Conservation (phyloP, 139 green algal species). For the Chlamydomonas schloesseri region DNA sequence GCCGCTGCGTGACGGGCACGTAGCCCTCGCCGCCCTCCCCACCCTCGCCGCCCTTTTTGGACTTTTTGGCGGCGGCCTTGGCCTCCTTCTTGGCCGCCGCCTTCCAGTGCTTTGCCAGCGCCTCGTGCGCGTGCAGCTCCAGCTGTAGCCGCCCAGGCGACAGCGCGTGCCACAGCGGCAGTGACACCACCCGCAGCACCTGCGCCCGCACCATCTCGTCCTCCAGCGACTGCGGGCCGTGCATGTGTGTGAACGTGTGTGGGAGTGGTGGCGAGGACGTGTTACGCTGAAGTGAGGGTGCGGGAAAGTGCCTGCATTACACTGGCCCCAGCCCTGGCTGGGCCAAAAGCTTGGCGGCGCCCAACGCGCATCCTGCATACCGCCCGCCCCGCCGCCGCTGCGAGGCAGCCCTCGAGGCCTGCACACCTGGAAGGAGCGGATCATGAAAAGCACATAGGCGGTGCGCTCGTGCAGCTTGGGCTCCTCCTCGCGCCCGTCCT, state of each 20-base stretch:
- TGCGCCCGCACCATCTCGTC: slow-evolving; percentile 82
- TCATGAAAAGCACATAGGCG: slow-evolving; percentile 88
- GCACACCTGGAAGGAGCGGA: slow-evolving; percentile 87
- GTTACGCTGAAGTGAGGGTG: too few species aligned
- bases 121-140: slow-evolving; percentile 81
- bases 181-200: slow-evolving; percentile 84
- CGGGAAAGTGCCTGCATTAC: too few species aligned
- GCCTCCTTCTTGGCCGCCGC: slow-evolving; percentile 87
- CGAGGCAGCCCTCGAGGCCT: too few species aligned
- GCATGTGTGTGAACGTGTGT: too few species aligned
- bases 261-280: too few species aligned
- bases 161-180: slow-evolving; percentile 92
- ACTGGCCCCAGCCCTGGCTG: too few species aligned
- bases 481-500: slow-evolving; percentile 41
- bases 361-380: too few species aligned
- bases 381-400: too few species aligned
- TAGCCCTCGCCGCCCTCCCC: slow-evolving; percentile 35
- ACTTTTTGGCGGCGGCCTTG: slow-evolving; percentile 70
- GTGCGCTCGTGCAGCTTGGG: slow-evolving; percentile 81
- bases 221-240: slow-evolving; percentile 84
- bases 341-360: too few species aligned
- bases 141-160: slow-evolving; percentile 83
- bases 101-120: slow-evolving; percentile 90
- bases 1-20: slow-evolving; percentile 61
- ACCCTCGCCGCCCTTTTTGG: slow-evolving; percentile 11